Conservation (phyloP, 495 filamentous ascomycete species). For the Astrocystis sublimbata region DNA sequence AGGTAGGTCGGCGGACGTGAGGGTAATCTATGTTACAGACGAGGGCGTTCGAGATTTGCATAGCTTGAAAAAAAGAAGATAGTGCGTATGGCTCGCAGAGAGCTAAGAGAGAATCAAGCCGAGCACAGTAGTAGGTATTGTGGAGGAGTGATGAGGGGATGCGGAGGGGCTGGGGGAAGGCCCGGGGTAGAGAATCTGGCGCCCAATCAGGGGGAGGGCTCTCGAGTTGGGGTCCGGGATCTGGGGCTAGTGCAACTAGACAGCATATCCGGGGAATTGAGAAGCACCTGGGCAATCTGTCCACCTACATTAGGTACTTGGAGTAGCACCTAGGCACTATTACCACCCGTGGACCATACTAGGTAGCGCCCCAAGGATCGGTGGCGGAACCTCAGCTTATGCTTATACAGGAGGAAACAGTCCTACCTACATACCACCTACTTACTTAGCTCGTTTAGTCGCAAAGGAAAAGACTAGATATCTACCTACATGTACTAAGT, state of each 20-base stretch:
- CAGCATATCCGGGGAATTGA: neutral
- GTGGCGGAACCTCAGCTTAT: no score
- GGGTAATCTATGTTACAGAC: neutral
- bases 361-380: no score
- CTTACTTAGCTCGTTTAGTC: no score
- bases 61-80: neutral
- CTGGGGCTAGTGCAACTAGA: neutral
- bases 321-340: no score
- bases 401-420: no score
- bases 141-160: conserved; percentile 30
- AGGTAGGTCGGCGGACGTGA: neutral
- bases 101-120: conserved; percentile 5
- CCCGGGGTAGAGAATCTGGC: conserved; percentile 29
- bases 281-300: no score
- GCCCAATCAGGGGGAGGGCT: conserved; percentile 10
- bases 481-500: no score
- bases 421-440: no score
- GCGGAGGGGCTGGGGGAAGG: conserved; percentile 9
- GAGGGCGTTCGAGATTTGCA: neutral
- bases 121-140: neutral
- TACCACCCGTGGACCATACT: no score
- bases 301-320: no score
- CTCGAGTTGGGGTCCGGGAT: conserved; percentile 4
- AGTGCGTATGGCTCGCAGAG: neutral
- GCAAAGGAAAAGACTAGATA: no score